A percentile compares a stretch with the other conserved stretches of the same genome.
phyloP scores from a whole-genome alignment of 495 filamentous ascomycete genomes.

The Apodospora peruviana region DNA sequence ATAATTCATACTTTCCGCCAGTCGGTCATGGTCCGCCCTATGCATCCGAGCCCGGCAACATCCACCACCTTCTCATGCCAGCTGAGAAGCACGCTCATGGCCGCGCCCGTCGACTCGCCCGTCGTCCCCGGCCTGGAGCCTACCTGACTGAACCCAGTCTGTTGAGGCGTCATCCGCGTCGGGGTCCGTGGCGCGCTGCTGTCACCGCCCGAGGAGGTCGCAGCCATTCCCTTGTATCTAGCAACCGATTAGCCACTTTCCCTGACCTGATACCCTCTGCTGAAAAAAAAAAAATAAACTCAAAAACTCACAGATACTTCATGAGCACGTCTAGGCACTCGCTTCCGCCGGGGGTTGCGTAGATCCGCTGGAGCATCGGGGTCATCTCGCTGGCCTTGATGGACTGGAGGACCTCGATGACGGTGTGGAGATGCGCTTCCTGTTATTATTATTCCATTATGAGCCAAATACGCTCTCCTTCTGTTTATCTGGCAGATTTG shows the following conservation, averaged over 20 bases:
- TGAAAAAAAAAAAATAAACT: no score
- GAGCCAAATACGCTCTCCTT: not conserved
- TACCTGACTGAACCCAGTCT: slow-evolving; percentile 80
- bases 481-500: not conserved
- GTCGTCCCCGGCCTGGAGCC: slow-evolving; percentile 56
- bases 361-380: slow-evolving; percentile 72
- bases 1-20: slow-evolving; percentile 71
- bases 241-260: no score
- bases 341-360: slow-evolving; percentile 60
- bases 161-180: slow-evolving; percentile 63
- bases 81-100: slow-evolving; percentile 88
- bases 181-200: slow-evolving; percentile 34
- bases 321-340: slow-evolving; percentile 69
- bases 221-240: slow-evolving; percentile 81
- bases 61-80: slow-evolving; percentile 97
- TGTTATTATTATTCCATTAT: not conserved
- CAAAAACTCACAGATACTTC: slow-evolving; percentile 67
- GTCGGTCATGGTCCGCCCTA: slow-evolving; percentile 89
- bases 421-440: slow-evolving; percentile 75
- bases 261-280: no score
- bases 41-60: slow-evolving; percentile 77
- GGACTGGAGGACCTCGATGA: slow-evolving; percentile 82
- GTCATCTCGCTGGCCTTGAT: slow-evolving; percentile 90
- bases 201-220: slow-evolving; percentile 14
- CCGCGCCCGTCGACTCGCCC: slow-evolving; percentile 72